Evolutionary conservation across 345 rosid species (phyloP).

Genomic region (Salix purpurea): DNA sequence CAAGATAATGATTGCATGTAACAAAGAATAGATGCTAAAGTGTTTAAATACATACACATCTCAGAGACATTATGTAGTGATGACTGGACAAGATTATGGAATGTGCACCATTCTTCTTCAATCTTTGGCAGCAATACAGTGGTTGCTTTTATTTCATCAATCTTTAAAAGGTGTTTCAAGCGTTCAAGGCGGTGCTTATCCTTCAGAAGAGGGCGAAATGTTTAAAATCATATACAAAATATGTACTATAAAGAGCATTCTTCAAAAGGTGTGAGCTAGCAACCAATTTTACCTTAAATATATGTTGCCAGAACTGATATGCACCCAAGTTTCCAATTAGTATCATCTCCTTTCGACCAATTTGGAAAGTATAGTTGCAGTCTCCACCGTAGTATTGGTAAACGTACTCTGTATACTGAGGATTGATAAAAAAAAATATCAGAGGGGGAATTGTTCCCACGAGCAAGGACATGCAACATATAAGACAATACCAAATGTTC

Average conservation of each 20-base stretch:
- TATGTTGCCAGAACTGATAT: constrained; percentile 82
- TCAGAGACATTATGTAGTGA: constrained; percentile 71
- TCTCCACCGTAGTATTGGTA: constrained; percentile 48
- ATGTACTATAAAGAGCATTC: neutral
- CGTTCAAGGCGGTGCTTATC: constrained; percentile 69
- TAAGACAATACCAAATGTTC: constrained; percentile 55
- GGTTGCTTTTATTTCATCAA: constrained; percentile 36
- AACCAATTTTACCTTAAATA: constrained; percentile 52
- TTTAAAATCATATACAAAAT: constrained; percentile 15
- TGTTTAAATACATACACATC: constrained; percentile 49
- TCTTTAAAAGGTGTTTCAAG: constrained; percentile 44
- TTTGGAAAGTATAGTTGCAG: constrained; percentile 30
- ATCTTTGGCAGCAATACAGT: constrained; percentile 37
- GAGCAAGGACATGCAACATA: constrained; percentile 8
- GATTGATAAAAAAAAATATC: neutral
- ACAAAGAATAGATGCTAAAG: neutral
- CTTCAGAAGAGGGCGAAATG: constrained; percentile 37
- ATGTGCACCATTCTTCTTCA: constrained; percentile 89
- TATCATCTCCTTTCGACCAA: constrained; percentile 56
- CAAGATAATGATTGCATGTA: neutral
- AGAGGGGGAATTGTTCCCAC: constrained; percentile 5
- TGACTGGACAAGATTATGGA: constrained; percentile 68
- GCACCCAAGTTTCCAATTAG: constrained; percentile 73
- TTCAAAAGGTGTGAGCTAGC: constrained; percentile 12
- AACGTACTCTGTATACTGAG: constrained; percentile 60